Evolutionary conservation across 306 rosid genomes (phyloP), one percentile per base, ranked within the genome.

Genomic region (Quercus rubra): DNA sequence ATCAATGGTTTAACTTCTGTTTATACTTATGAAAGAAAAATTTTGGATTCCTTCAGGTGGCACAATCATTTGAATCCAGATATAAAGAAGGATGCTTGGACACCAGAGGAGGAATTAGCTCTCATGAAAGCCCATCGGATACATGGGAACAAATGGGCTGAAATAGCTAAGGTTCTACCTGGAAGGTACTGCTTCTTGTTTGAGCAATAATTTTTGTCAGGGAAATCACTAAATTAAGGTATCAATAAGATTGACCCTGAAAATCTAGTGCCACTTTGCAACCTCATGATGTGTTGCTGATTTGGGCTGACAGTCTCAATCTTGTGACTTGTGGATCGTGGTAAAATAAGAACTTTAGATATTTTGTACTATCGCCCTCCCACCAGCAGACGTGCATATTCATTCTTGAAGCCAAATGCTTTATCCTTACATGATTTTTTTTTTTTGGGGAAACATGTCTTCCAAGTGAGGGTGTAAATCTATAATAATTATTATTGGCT

Each of bases 71-170:
- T 95, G 78, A 95, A 95, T 86, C 99, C 99, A 52, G 94, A 86
- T 20, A 95, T 95, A 87, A 95, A 88, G 85, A 95, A 87, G 83
- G 99, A 91, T 72, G 97, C 99, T 51, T 95, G 99, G 99, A 89
- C 96, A 3, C 77, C 85, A 81, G 97, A 89, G 49, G 99, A 95
- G 91, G 99, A 95, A 86, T 71, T 88, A 76, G 90, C 93, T 63
- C 86, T 95, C 64, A 95, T 95, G 97, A 84, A 89, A 77, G 97
- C 98, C 81, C 99, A 95, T 87, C 90, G 46, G 74, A 59, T 71
- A 15, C 86, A 91, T 83, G 99, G 98, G 85, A 95, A 95, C 83
- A 93, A 90, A 86, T 95, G 99, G 99, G 99, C 99, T 72, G 97
- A 95, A 88, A 95, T 95, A 73, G 99, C 99, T 27, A 91, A 86